These are phyloP conservation scores for Bacterosira constricta DNA, from an alignment of 108 stramenopile genomes.

Conservation along the genomic window DNA sequence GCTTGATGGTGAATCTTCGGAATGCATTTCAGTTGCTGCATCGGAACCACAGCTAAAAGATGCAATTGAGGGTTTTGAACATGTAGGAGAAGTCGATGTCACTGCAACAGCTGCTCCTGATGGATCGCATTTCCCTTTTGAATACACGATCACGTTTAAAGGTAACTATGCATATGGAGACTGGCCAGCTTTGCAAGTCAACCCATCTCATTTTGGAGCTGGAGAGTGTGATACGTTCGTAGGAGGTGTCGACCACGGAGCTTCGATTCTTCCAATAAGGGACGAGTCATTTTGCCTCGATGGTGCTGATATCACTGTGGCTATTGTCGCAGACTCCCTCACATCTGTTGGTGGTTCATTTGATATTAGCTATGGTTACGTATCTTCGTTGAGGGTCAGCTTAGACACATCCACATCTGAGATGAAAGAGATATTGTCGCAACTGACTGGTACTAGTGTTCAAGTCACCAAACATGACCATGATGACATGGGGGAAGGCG, in stretches of 20 bases:
- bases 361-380: constrained; percentile 10
- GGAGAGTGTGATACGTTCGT: constrained; percentile 34
- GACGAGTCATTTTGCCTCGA: constrained; percentile 42
- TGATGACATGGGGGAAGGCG: constrained; percentile 20
- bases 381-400: constrained; percentile 7
- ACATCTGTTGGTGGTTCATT: constrained; percentile 35
- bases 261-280: constrained; percentile 23
- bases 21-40: constrained; percentile 34
- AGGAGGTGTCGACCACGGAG: constrained; percentile 27
- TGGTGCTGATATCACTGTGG: constrained; percentile 22
- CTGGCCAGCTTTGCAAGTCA: constrained; percentile 42
- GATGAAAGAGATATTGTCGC: constrained; percentile 23
- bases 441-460: constrained; percentile 19
- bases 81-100: constrained; percentile 26
- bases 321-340: constrained; percentile 37
- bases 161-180: constrained; percentile 40
- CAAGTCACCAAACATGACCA: constrained; percentile 27
- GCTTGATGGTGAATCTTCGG: constrained; percentile 31
- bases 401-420: constrained; percentile 32
- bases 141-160: constrained; percentile 26
- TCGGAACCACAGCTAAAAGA: constrained; percentile 27
- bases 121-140: constrained; percentile 11
- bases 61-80: constrained; percentile 22
- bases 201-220: constrained; percentile 25
- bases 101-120: neutral